Percentiles rank a stretch among this genome's conserved stretches.
These are phyloP conservation scores for Solanum tarijense DNA, from an alignment of 257 asterid genomes.

Conservation along the genomic window DNA sequence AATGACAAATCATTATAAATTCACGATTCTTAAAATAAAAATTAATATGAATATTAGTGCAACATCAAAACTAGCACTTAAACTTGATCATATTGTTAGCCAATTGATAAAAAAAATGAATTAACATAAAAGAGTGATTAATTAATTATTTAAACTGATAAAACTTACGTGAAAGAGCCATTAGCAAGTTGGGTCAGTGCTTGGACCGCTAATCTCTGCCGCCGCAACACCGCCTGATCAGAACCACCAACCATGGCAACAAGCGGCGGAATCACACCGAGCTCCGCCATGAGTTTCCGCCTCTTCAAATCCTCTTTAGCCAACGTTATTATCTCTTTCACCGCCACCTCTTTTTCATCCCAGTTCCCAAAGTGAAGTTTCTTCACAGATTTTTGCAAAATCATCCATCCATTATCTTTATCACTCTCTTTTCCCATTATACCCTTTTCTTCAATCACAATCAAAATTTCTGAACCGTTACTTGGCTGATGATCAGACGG, in stretches of 20 bases:
- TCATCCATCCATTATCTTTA: slow-evolving; percentile 23
- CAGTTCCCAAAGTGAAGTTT: slow-evolving; percentile 78
- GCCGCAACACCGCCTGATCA: slow-evolving; percentile 37
- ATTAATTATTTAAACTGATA: not conserved
- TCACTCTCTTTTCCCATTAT: slow-evolving; percentile 3
- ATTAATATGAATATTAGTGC: not conserved
- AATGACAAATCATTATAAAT: not conserved
- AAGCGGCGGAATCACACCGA: slow-evolving; percentile 85
- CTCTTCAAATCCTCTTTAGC: slow-evolving; percentile 40
- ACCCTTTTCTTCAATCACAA: slow-evolving; percentile 1
- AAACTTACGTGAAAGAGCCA: slow-evolving; percentile 77
- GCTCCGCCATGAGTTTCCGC: slow-evolving; percentile 77
- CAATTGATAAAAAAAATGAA: not conserved
- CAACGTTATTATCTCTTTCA: slow-evolving; percentile 43
- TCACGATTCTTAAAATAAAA: no score
- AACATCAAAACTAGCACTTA: not conserved
- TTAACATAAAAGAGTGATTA: not conserved
- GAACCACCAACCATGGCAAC: slow-evolving; percentile 69
- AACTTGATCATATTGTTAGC: not conserved
- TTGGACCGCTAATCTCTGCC: slow-evolving; percentile 42
- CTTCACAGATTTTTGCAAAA: slow-evolving; percentile 55
- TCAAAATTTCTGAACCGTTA: not conserved
- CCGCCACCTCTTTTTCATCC: slow-evolving; percentile 75
- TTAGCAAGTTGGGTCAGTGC: slow-evolving; percentile 54
- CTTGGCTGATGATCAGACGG: slow-evolving; percentile 9